phyloP scores from a whole-genome alignment of 768 basidiomycete species.

The Inosperma sp. region DNA sequence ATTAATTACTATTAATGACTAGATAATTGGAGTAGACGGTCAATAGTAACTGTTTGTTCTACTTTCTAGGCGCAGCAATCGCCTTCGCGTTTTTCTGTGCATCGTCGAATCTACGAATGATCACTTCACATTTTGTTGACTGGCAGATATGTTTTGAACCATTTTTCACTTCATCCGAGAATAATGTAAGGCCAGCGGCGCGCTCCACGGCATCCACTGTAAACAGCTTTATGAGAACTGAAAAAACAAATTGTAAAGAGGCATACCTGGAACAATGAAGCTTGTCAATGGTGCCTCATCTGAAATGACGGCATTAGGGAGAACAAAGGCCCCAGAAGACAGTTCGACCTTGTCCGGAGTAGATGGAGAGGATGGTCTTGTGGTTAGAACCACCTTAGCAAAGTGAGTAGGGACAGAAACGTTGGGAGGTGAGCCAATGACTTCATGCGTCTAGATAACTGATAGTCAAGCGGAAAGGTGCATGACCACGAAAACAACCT shows the following conservation, averaged over 20 bases:
- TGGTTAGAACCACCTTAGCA: constrained; percentile 87
- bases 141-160: constrained; percentile 84
- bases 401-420: constrained; percentile 96
- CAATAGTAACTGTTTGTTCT: constrained; percentile 14
- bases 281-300: constrained; percentile 75
- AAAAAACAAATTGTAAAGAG: background rate
- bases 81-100: constrained; percentile 64
- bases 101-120: constrained; percentile 89
- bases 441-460: constrained; percentile 82
- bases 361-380: constrained; percentile 68
- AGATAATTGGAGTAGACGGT: background rate
- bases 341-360: constrained; percentile 70
- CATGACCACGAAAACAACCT: constrained; percentile 30
- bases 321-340: constrained; percentile 88
- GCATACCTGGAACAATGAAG: constrained; percentile 78
- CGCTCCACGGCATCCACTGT: constrained; percentile 90
- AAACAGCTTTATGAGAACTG: constrained; percentile 2
- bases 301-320: constrained; percentile 90
- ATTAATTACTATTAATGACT: constrained; percentile 15
- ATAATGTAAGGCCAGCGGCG: constrained; percentile 82
- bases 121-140: constrained; percentile 81
- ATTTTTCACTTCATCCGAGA: constrained; percentile 74
- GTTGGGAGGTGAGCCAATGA: constrained; percentile 89
- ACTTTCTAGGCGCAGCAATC: constrained; percentile 49
- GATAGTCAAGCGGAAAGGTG: background rate